Base-by-base conservation (phyloP, 192 early-diverging fungal species). In the Backusella circina region DNA sequence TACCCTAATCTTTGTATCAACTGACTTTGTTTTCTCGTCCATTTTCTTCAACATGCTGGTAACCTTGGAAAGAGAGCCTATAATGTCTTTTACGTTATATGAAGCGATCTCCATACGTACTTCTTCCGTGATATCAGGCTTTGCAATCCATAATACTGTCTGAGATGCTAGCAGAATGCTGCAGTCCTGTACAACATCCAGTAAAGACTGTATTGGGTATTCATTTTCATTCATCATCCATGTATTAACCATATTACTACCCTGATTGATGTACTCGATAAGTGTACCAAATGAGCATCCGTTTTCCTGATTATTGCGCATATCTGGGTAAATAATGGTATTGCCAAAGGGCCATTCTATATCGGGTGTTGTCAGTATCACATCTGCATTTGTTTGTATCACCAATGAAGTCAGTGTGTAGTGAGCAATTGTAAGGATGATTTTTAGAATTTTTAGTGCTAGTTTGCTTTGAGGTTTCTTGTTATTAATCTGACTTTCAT, bases 271-370 rank as follows among this genome's bases (percentile, higher is more conserved):
- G 21, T 32, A 69, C 47, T 84, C 84, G 70, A 80, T 76, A 64
- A 84, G 51, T 8, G 84, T 84, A 8, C 84, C 84, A 32, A 84
- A 79, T 50, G 84, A 80, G 10, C 76, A 81, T 35, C 78, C 70
- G 12, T 80, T 77, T 18, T 71, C 77, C 9, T 72, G 66, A 12
- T 71, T 71, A 0, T 77, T 78, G 47, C 80, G 79, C 54, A 61
- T 77, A 39, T 77, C 72, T 15, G 84, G 84, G 8, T 65, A 71
- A 72, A 86, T 75, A 7, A 78, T 80, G 4, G 74, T 67, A 51
- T 86, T 83, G 30, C 84, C 80, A 74, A 79, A 54, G 0, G 84
- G 82, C 84, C 84, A 86, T n/a, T 81, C 79, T 5, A 67, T 54
- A 30, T 80, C 77, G 15, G 75, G 69, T 18, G 72, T 80, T 13